Percentiles rank a stretch among this genome's conserved stretches.
Evolutionary conservation across 371 early-diverging fungal genomes (phyloP).

Genomic region (Mortierella sp.): DNA sequence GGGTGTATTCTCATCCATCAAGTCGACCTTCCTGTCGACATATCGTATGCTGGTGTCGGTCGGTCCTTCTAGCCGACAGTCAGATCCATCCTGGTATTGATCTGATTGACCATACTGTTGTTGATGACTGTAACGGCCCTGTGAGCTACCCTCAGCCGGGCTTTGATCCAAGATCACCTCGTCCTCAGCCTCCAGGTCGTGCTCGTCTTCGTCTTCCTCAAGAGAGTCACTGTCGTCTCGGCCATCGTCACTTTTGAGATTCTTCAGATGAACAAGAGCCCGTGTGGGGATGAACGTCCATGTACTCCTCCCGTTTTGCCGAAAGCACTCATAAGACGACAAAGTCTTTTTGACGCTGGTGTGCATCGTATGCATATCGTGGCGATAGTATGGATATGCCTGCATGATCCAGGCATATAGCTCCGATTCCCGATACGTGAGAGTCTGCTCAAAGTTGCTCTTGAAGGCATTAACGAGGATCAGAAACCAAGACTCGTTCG

Average conservation of each 20-base stretch:
- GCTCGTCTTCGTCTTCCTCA: slow-evolving; percentile 30
- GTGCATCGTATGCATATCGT: slow-evolving; percentile 55
- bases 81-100: slow-evolving; percentile 1
- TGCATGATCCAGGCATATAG: slow-evolving; percentile 56
- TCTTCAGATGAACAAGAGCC: slow-evolving; percentile 50
- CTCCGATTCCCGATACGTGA: slow-evolving; percentile 55
- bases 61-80: slow-evolving; percentile 14
- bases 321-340: slow-evolving; percentile 53
- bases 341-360: slow-evolving; percentile 54
- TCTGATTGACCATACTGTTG: slow-evolving; percentile 6
- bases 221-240: slow-evolving; percentile 21
- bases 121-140: slow-evolving; percentile 11
- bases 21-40: slow-evolving; percentile 29
- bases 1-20: slow-evolving; percentile 47
- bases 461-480: slow-evolving; percentile 58
- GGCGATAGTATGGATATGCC: slow-evolving; percentile 54
- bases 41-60: slow-evolving; percentile 42
- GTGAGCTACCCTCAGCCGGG: slow-evolving; percentile 7
- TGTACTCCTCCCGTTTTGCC: slow-evolving; percentile 52
- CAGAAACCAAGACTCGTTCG: slow-evolving; percentile 56
- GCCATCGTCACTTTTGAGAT: slow-evolving; percentile 43
- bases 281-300: slow-evolving; percentile 56
- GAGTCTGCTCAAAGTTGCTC: slow-evolving; percentile 56
- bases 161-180: slow-evolving; percentile 9
- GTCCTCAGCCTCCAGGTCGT: slow-evolving; percentile 27